These are phyloP conservation scores for Geranomyces michiganensis DNA, from an alignment of 192 early-diverging fungal genomes.

Conservation along the genomic window DNA sequence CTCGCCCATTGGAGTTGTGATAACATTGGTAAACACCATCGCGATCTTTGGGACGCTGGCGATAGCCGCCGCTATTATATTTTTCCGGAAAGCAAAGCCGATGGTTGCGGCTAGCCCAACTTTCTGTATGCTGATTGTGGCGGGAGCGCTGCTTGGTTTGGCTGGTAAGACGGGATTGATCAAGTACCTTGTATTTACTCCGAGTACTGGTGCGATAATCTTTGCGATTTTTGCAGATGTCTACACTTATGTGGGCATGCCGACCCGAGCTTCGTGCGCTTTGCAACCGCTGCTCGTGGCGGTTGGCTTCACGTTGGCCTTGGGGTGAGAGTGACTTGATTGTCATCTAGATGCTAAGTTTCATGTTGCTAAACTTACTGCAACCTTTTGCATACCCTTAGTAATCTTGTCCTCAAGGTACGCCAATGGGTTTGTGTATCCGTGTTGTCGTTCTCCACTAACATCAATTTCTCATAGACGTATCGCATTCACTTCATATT, in stretches of 20 bases:
- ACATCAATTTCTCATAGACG: too few relatives aligned
- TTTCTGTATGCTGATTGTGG: conserved; percentile 14
- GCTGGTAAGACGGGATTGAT: too few relatives aligned
- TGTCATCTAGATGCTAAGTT: too few relatives aligned
- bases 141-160: conserved; percentile 1
- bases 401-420: conserved; percentile 20
- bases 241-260: conserved; percentile 9
- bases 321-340: too few relatives aligned
- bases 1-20: not conserved
- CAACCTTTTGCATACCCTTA: too few relatives aligned
- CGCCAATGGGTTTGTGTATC: too few relatives aligned
- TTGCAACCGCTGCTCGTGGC: conserved; percentile 11
- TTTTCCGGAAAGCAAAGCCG: conserved; percentile 2
- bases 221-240: not conserved
- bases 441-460: too few relatives aligned
- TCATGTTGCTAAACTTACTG: too few relatives aligned
- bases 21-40: not conserved
- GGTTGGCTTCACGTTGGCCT: conserved; percentile 9
- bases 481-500: conserved; percentile 10
- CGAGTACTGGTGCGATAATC: too few relatives aligned
- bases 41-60: not conserved
- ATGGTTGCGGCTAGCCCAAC: conserved; percentile 3
- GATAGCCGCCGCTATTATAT: not conserved
- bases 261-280: not conserved
- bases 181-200: too few relatives aligned